Conservation (phyloP, 2,329 filamentous ascomycete species). For the Penicillium thymicola region DNA sequence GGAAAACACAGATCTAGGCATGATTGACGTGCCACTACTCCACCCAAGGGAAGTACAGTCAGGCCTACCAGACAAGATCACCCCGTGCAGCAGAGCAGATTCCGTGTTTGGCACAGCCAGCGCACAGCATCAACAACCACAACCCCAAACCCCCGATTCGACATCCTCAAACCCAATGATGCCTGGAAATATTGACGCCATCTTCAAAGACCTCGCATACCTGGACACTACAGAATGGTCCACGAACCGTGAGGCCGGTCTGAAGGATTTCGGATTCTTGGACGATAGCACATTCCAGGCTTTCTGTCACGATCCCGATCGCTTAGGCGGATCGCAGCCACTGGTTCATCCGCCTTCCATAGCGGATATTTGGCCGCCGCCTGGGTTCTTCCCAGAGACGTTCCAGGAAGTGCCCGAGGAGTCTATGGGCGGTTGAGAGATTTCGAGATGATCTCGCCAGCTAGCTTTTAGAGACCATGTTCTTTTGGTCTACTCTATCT, state of each 20-base stretch:
- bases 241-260: conserved; percentile 38
- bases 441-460: background rate
- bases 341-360: conserved; percentile 40
- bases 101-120: conserved; percentile 14
- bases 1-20: conserved; percentile 27
- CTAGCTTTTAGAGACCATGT: background rate
- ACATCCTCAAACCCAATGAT: conserved; percentile 27
- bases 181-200: conserved; percentile 37
- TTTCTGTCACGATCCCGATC: conserved; percentile 46
- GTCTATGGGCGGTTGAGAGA: background rate
- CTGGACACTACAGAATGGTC: conserved; percentile 47
- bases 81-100: conserved; percentile 19
- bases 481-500: background rate
- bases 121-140: conserved; percentile 22
- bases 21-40: conserved; percentile 24
- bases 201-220: conserved; percentile 47
- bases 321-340: conserved; percentile 36
- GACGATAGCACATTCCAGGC: conserved; percentile 45
- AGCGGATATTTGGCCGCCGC: conserved; percentile 44
- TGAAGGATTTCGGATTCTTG: conserved; percentile 46
- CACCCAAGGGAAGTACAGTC: conserved; percentile 10
- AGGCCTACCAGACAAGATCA: conserved; percentile 18
- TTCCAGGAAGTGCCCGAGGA: conserved; percentile 30
- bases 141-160: conserved; percentile 35
- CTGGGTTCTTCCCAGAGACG: conserved; percentile 42